A percentile compares a stretch with the other conserved stretches of the same genome.
Evolutionary conservation across 306 rosid species (phyloP).

Genomic region (Pyrus bretschneideri): DNA sequence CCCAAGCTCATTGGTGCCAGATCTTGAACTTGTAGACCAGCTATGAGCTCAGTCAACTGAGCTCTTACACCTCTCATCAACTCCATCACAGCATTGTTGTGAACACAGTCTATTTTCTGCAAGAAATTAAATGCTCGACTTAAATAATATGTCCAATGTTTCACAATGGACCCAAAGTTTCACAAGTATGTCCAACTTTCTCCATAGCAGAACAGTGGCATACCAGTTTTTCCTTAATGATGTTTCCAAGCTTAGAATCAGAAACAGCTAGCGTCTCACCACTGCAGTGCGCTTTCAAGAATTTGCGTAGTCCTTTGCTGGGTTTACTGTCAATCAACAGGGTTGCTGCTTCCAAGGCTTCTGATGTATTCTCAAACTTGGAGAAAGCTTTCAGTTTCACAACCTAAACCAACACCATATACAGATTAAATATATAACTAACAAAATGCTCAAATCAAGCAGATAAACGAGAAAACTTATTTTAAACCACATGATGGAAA

Average conservation of each 20-base stretch:
- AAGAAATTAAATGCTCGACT: not conserved
- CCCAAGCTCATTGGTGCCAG: constrained; percentile 97
- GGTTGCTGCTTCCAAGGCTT: constrained; percentile 77
- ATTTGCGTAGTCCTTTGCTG: constrained; percentile 85
- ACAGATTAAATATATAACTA: not conserved
- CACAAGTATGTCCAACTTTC: not conserved
- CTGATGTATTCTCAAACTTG: constrained; percentile 79
- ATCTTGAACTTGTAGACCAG: constrained; percentile 81
- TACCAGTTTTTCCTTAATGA: constrained; percentile 87
- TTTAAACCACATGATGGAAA: not conserved
- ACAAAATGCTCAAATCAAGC: not conserved
- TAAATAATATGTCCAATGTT: not conserved
- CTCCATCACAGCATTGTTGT: constrained; percentile 80
- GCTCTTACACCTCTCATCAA: constrained; percentile 83
- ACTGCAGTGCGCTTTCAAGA: constrained; percentile 67
- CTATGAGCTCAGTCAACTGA: constrained; percentile 72
- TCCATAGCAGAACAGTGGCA: not conserved
- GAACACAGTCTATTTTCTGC: constrained; percentile 87
- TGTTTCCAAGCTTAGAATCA: constrained; percentile 81
- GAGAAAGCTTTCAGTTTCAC: constrained; percentile 86
- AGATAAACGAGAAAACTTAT: not conserved
- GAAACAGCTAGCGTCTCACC: constrained; percentile 78
- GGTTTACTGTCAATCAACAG: constrained; percentile 75
- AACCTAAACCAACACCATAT: constrained; percentile 29
- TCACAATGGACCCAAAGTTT: not conserved